phyloP scores from a whole-genome alignment of 805 yeast species.

The Torulaspora delbrueckii region DNA sequence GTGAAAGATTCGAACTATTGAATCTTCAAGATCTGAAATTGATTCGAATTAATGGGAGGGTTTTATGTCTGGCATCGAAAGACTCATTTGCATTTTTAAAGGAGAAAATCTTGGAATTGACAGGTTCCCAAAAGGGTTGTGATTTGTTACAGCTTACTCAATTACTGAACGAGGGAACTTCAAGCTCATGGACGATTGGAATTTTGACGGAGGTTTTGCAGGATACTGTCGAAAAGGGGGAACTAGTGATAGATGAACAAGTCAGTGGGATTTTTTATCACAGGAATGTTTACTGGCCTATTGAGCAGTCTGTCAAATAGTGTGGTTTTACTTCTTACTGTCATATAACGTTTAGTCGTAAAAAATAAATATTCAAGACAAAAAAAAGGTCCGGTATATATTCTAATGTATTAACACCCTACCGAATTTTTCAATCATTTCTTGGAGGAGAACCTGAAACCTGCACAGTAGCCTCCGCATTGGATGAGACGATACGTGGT shows the following conservation, averaged over 20 bases:
- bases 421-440: neutral
- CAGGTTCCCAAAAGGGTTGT: conserved; percentile 27
- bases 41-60: conserved; percentile 36
- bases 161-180: conserved; percentile 24
- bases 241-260: conserved; percentile 61
- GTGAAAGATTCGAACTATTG: conserved; percentile 50
- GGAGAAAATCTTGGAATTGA: conserved; percentile 25
- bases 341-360: neutral
- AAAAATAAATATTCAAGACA: conserved; percentile 1
- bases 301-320: neutral
- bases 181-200: conserved; percentile 60
- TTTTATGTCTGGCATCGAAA: conserved; percentile 33
- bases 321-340: too few species aligned
- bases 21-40: conserved; percentile 44
- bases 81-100: conserved; percentile 32
- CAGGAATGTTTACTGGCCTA: conserved; percentile 40
- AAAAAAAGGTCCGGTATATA: neutral
- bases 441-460: conserved; percentile 17
- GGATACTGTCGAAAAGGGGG: conserved; percentile 52
- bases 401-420: too few species aligned
- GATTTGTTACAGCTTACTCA: conserved; percentile 28
- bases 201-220: conserved; percentile 62
- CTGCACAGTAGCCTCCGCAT: conserved; percentile 9
- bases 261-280: conserved; percentile 63
- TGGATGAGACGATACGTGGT: conserved; percentile 50